A percentile compares a stretch with the other conserved stretches of the same genome.
These are phyloP conservation scores for Fusarium sp. DNA, from an alignment of 2,329 filamentous ascomycete genomes.

Conservation along the genomic window DNA sequence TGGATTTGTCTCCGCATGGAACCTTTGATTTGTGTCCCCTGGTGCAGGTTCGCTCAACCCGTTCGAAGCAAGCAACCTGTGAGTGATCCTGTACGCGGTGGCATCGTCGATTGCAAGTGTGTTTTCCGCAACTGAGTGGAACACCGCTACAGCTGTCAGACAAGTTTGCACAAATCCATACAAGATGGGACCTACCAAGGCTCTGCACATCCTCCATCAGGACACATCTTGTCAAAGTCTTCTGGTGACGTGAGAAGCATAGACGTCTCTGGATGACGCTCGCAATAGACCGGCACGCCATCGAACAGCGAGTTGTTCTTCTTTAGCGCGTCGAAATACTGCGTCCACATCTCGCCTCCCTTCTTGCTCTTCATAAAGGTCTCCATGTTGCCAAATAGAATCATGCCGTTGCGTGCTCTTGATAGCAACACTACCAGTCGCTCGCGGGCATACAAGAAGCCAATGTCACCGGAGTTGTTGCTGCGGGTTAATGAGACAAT, in stretches of 20 bases:
- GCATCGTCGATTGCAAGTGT: slow-evolving; percentile 68
- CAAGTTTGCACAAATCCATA: not conserved
- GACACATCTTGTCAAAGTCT: slow-evolving; percentile 70
- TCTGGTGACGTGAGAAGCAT: slow-evolving; percentile 57
- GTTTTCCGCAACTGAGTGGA: slow-evolving; percentile 64
- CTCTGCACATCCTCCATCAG: slow-evolving; percentile 74
- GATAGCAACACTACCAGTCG: slow-evolving; percentile 76
- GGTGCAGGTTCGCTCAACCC: slow-evolving; percentile 58
- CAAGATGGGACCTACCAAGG: slow-evolving; percentile 60
- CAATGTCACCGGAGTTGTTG: slow-evolving; percentile 70
- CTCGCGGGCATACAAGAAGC: slow-evolving; percentile 73
- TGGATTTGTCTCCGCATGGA: slow-evolving; percentile 54
- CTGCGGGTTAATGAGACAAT: slow-evolving; percentile 73
- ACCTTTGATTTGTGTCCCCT: slow-evolving; percentile 60
- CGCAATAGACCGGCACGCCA: slow-evolving; percentile 68
- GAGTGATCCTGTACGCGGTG: slow-evolving; percentile 70
- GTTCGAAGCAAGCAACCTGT: slow-evolving; percentile 49
- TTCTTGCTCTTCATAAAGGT: slow-evolving; percentile 69
- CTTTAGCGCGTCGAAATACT: slow-evolving; percentile 66
- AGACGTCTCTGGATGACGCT: slow-evolving; percentile 63
- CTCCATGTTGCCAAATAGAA: slow-evolving; percentile 74
- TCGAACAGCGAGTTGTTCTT: slow-evolving; percentile 62
- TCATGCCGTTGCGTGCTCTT: slow-evolving; percentile 69
- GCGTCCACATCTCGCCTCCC: slow-evolving; percentile 58
- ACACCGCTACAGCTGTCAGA: slow-evolving; percentile 52